Conservation (phyloP, 139 green algal species). For the Coelastrella sp. region DNA sequence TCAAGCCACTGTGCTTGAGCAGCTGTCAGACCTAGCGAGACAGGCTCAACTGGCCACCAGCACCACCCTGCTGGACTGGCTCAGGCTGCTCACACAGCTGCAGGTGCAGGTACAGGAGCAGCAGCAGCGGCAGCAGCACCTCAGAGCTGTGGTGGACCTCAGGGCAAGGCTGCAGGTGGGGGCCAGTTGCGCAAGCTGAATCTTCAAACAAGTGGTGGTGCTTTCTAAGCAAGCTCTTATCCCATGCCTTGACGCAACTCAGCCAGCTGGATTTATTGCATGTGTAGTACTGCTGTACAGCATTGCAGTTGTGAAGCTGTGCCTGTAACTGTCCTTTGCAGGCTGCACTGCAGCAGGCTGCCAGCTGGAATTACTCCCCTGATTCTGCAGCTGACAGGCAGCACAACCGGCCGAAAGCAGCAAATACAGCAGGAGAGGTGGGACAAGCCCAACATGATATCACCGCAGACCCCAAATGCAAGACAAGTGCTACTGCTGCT, state of each 20-base stretch:
- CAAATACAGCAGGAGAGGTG: not conserved
- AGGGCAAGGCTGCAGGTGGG: slow-evolving; percentile 24
- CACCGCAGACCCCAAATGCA: not conserved
- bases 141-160: slow-evolving; percentile 22
- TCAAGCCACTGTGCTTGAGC: slow-evolving; percentile 20
- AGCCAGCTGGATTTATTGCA: no score
- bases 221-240: not conserved
- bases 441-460: not conserved
- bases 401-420: not conserved
- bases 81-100: slow-evolving; percentile 33
- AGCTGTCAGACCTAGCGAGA: slow-evolving; percentile 14
- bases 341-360: not conserved
- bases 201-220: not conserved
- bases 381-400: not conserved
- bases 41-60: slow-evolving; percentile 11
- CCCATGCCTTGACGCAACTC: no score
- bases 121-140: slow-evolving; percentile 33
- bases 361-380: not conserved
- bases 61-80: slow-evolving; percentile 24
- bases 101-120: not conserved
- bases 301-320: not conserved
- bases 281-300: not conserved
- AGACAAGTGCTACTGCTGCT: not conserved
- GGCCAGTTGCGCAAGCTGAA: not conserved
- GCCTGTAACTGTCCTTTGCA: not conserved